Evolutionary conservation across 441 rosid genomes (phyloP), one percentile per base, ranked within the genome.

Genomic region (Erodium moschatum): DNA sequence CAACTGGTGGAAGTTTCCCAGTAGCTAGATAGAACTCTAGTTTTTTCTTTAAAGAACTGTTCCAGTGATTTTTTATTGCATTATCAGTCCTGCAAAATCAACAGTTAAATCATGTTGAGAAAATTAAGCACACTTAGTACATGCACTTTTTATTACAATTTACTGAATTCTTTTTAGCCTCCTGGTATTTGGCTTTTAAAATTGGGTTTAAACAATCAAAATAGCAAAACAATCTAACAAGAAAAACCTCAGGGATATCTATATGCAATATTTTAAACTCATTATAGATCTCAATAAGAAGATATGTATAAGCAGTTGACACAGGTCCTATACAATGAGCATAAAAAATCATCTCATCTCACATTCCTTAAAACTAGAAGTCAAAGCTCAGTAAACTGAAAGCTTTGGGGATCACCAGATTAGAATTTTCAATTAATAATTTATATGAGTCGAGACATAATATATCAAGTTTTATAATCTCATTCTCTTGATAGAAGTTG

Each of bases 1-100:
- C 52, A 72, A 70, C 77, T 16, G 90, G 85, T n/a, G 31, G 31
- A 29, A 90, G 92, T 62, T 83, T 69, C 73, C 93, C 97, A 7
- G 88, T 86, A 62, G 83, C 81, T 75, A 81, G 71, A 80, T 81
- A 90, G 79, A 85, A 82, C 58, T 92, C 96, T 70, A 88, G 69
- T 71, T 95, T 95, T 81, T 88, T 92, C 89, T 92, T 95, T 89
- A 95, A 67, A 71, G 98, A 92, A 75, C 98, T 90, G 75, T 95
- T 95, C 99, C 99, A 95, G 67, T 92, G 99, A 73, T 95, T 92
- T 81, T 95, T 95, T 70, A 90, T 92, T 46, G 99, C 79, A 74
- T 95, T 92, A 73, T 92, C 93, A 64, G 97, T 95, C 87, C 99
- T 95, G 87, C 68, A 76, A 3, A 29, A 42, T n/a, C 52, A 46